These are phyloP conservation scores for Linnemannia zychae DNA, from an alignment of 192 early-diverging fungal genomes.

Conservation along the genomic window DNA sequence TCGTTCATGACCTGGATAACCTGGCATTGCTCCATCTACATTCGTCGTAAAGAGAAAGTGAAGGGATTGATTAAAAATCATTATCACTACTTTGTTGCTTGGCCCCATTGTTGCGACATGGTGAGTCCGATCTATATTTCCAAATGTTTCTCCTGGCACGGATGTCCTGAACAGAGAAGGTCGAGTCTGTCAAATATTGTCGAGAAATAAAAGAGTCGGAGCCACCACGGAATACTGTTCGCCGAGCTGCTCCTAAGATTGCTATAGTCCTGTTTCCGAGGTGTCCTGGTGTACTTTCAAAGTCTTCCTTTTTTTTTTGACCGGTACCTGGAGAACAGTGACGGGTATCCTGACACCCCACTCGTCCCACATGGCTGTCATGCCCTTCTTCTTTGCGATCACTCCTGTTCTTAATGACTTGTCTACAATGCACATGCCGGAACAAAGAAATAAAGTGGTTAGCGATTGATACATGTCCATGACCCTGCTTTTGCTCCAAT, in stretches of 20 bases:
- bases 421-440: conserved; percentile 9
- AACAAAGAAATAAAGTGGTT: background rate
- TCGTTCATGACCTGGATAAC: conserved; percentile 71
- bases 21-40: conserved; percentile 78
- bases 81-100: background rate
- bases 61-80: background rate
- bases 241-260: background rate
- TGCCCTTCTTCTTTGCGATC: conserved; percentile 94
- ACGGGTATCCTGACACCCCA: conserved; percentile 92
- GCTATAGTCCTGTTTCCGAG: background rate
- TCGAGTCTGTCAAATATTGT: background rate
- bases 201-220: background rate
- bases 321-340: conserved; percentile 85
- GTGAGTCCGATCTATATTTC: background rate
- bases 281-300: background rate
- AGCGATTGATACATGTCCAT: background rate
- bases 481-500: background rate
- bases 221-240: background rate
- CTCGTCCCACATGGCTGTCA: conserved; percentile 95
- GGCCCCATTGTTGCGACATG: too few species aligned
- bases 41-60: background rate
- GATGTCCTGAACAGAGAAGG: background rate
- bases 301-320: background rate
- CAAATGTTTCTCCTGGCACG: background rate
- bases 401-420: conserved; percentile 81